Percentiles rank a stretch among this genome's conserved stretches.
phyloP scores from a whole-genome alignment of 768 basidiomycete species.

The Myochromella boudieri region DNA sequence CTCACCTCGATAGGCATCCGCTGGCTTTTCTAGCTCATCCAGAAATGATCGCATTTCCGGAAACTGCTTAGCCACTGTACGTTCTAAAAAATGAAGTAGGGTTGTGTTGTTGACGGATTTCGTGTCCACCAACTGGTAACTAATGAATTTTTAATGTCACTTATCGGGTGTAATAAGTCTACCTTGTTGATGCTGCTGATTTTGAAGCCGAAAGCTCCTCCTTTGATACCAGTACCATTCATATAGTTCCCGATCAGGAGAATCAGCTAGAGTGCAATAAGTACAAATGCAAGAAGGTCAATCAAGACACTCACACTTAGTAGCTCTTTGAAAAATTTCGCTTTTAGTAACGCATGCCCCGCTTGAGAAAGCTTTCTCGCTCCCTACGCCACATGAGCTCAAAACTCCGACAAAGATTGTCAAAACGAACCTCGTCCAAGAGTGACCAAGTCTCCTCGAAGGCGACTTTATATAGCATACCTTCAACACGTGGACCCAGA shows the following conservation, averaged over 20 bases:
- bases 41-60: slow-evolving; percentile 84
- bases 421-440: slow-evolving; percentile 68
- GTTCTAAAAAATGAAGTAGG: slow-evolving; percentile 90
- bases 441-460: slow-evolving; percentile 86
- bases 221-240: slow-evolving; percentile 95
- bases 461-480: slow-evolving; percentile 91
- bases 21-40: slow-evolving; percentile 84
- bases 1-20: slow-evolving; percentile 90
- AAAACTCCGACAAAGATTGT: neutral
- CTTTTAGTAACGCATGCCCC: slow-evolving; percentile 73
- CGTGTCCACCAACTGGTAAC: slow-evolving; percentile 85
- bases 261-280: slow-evolving; percentile 57
- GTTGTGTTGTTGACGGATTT: slow-evolving; percentile 96
- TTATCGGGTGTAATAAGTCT: slow-evolving; percentile 10
- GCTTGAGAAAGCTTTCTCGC: slow-evolving; percentile 81
- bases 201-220: slow-evolving; percentile 95
- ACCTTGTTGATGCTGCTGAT: slow-evolving; percentile 98
- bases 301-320: slow-evolving; percentile 60
- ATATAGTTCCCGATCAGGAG: slow-evolving; percentile 97
- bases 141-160: neutral
- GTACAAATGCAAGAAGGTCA: neutral
- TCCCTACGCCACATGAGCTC: slow-evolving; percentile 46
- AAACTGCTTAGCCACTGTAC: slow-evolving; percentile 86
- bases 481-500: slow-evolving; percentile 82
- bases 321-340: slow-evolving; percentile 87